Evolutionary conservation across 352 stramenopile species (phyloP), one percentile per base, ranked within the genome.

Genomic region (Phytophthora pluvialis): DNA sequence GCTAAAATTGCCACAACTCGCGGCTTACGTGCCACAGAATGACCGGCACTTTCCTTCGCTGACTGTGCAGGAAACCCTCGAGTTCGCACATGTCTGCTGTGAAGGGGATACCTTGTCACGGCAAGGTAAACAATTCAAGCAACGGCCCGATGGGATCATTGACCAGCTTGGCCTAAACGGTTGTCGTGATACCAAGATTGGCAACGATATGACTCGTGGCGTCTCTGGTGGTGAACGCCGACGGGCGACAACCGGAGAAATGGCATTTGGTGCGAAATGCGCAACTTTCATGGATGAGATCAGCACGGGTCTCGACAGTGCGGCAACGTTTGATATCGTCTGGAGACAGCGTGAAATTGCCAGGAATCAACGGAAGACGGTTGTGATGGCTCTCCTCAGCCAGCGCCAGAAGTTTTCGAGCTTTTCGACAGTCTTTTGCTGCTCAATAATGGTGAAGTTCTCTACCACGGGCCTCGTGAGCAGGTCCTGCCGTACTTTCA

Each of bases 61-160:
- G 10, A 97, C 92, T 5, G 94, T 98, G 0, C 61, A 88, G 31
- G 93, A 98, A 62, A 98, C 94, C 3, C 80, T 98, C 33, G 65
- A 86, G 9, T 68, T 68, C 42, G 60, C 78, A 1, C 60, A 80
- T 36, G 44, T 42, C 31, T 83, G 64, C 39, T 84, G 86, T 47
- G 36, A 51, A 56, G 11, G 54, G 67, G 32, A 72, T 21, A 12
- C 11, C n/a, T 33, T 25, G 18, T 33, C 43, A 8, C 31, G 31
- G 31, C 7, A 35, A 35, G 31, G 11, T 35, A 12, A 45, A 11
- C 15, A 45, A 29, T 10, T 45, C 12, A 13, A 44, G 12, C 38
- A 44, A 5, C 11, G n/a, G 12, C 43, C 49, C 2, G 67, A 88
- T 49, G 45, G 77, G 26, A 75, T 80, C 9, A 55, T 71, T 5